These are phyloP conservation scores for Pichia sp. DNA, from an alignment of 1,139 yeast species.

Conservation along the genomic window DNA sequence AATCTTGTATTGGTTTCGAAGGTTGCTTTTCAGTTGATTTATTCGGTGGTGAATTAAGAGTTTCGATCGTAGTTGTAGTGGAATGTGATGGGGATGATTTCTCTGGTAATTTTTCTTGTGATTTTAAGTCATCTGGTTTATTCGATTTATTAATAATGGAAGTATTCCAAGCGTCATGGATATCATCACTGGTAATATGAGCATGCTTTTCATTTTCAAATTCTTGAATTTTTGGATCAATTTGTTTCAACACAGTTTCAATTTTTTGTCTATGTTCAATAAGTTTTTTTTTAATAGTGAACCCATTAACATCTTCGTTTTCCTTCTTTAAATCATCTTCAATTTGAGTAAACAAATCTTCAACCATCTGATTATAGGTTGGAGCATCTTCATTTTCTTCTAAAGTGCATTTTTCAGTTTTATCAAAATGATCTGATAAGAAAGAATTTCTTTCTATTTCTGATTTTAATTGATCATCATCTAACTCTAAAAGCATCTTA, in stretches of 20 bases:
- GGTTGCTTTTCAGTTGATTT: constrained; percentile 16
- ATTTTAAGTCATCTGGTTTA: too few relatives aligned
- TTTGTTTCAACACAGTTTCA: constrained; percentile 55
- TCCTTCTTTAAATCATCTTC: constrained; percentile 52
- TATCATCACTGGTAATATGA: constrained; percentile 84
- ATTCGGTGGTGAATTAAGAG: constrained; percentile 29
- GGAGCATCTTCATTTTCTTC: constrained; percentile 57
- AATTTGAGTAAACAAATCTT: constrained; percentile 72
- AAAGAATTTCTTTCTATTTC: constrained; percentile 36
- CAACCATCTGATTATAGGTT: constrained; percentile 87
- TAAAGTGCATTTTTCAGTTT: constrained; percentile 44
- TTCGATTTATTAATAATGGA: constrained; percentile 64
- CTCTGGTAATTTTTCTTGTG: constrained; percentile 26
- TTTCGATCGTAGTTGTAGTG: constrained; percentile 30
- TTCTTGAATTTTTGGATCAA: constrained; percentile 54
- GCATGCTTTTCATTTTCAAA: constrained; percentile 64
- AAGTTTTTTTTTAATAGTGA: constrained; percentile 38
- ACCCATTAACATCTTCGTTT: constrained; percentile 37
- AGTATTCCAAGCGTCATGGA: constrained; percentile 90
- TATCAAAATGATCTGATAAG: constrained; percentile 48
- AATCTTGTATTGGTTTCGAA: constrained; percentile 27
- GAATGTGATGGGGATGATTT: constrained; percentile 14
- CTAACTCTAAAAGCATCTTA: constrained; percentile 40
- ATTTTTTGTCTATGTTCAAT: constrained; percentile 63
- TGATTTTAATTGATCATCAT: constrained; percentile 39